phyloP scores from a whole-genome alignment of 2,329 filamentous ascomycete genomes.

The Hypoxylon sp. region DNA sequence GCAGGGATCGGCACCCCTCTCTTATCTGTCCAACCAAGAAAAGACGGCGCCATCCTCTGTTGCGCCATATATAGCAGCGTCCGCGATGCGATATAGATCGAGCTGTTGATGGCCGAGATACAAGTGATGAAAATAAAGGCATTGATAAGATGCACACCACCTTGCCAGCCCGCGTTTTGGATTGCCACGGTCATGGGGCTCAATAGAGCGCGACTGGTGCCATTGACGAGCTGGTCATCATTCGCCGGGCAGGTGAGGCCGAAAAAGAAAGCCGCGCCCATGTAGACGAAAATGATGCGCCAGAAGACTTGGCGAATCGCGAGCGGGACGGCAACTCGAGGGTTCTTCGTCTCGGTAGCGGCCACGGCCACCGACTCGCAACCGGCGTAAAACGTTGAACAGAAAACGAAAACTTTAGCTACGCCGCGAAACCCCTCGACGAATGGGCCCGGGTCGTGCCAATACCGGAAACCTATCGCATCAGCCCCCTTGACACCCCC shows the following conservation, averaged over 20 bases:
- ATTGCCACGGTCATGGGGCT: constrained; percentile 83
- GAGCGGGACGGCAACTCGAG: constrained; percentile 68
- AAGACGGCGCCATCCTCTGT: constrained; percentile 77
- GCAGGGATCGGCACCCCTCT: constrained; percentile 73
- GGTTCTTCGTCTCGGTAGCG: constrained; percentile 73
- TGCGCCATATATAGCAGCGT: constrained; percentile 84
- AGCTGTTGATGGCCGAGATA: constrained; percentile 79
- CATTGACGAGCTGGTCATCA: constrained; percentile 73
- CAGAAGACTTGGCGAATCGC: constrained; percentile 74
- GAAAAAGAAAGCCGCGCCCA: constrained; percentile 81
- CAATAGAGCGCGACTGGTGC: constrained; percentile 73
- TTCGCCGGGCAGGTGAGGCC: constrained; percentile 81
- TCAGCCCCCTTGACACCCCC: constrained; percentile 76
- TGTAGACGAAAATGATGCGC: constrained; percentile 74
- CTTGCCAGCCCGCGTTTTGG: constrained; percentile 80
- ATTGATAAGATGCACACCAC: constrained; percentile 83
- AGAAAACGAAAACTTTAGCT: constrained; percentile 77
- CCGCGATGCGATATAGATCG: constrained; percentile 82
- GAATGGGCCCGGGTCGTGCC: constrained; percentile 79
- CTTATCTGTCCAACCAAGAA: constrained; percentile 77
- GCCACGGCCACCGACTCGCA: constrained; percentile 72
- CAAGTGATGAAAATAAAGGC: constrained; percentile 82
- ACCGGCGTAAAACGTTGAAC: constrained; percentile 79
- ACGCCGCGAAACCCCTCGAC: constrained; percentile 77
- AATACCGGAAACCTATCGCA: constrained; percentile 78